phyloP scores from a whole-genome alignment of 1,139 yeast species.

The Taphrina confusa region DNA sequence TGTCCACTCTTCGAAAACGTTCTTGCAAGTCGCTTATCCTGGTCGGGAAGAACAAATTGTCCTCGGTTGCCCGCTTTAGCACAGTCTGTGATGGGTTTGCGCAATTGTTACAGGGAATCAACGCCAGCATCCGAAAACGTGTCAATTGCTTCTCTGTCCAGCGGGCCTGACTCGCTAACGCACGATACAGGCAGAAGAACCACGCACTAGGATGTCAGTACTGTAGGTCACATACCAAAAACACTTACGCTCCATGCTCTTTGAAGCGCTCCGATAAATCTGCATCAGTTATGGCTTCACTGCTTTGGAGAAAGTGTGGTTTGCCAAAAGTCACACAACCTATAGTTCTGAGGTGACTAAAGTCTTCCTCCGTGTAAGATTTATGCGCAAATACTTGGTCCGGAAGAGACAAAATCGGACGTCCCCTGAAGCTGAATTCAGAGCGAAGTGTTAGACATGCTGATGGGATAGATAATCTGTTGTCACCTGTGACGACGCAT shows the following conservation, averaged over 20 bases:
- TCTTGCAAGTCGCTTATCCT: not conserved
- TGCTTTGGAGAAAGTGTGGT: not conserved
- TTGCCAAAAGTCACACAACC: conserved; percentile 1
- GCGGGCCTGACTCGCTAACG: conserved; percentile 2
- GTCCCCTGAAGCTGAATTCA: conserved; percentile 2
- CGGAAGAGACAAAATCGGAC: not conserved
- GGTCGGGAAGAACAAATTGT: not conserved
- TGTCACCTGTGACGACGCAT: not conserved
- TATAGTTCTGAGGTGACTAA: not conserved
- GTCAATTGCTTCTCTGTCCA: conserved; percentile 4
- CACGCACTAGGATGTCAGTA: not conserved
- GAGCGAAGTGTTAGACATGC: not conserved
- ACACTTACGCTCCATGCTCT: conserved; percentile 10
- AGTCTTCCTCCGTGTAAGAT: not conserved
- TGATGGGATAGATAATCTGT: not conserved
- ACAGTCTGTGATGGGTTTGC: not conserved
- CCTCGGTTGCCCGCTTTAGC: not conserved
- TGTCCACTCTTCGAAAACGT: not conserved
- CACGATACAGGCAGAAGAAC: not conserved
- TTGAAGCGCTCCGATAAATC: not conserved
- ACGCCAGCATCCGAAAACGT: not conserved
- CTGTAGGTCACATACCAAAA: no score
- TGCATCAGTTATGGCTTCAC: not conserved
- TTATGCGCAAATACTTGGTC: not conserved
- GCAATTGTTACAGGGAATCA: not conserved